Conservation (phyloP, 2,329 filamentous ascomycete species). For the Blastomyces percursus region DNA sequence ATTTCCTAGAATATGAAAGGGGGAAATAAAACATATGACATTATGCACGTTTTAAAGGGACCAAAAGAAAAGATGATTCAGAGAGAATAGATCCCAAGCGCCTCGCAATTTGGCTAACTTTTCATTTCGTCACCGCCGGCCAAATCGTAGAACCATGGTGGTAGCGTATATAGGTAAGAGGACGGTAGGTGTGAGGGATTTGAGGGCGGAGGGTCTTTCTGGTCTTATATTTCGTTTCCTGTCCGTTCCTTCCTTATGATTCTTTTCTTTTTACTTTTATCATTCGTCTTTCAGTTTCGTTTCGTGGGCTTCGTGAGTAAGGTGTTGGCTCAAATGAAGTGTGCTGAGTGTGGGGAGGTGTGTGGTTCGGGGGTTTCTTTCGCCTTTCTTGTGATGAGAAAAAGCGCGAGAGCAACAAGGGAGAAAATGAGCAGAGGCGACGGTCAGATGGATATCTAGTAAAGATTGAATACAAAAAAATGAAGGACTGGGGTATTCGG, state of each 20-base stretch:
- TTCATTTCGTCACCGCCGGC: background rate
- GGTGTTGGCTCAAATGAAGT: background rate
- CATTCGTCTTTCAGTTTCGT: background rate
- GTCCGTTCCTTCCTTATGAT: too few species aligned
- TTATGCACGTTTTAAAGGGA: conserved; percentile 2
- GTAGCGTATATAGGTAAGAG: background rate
- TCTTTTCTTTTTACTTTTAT: background rate
- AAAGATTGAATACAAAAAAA: background rate
- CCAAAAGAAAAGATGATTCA: background rate
- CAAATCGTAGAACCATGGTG: background rate
- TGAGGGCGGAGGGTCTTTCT: too few species aligned
- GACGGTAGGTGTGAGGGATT: background rate
- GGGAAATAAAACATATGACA: background rate
- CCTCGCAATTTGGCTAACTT: background rate
- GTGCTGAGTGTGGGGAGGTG: background rate
- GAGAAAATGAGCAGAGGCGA: background rate
- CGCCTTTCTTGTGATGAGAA: background rate
- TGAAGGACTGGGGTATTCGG: background rate
- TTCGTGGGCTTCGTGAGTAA: conserved; percentile 3
- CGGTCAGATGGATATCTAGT: background rate
- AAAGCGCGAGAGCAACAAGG: background rate
- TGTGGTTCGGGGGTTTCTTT: background rate
- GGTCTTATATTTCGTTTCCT: background rate
- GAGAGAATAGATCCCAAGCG: background rate
- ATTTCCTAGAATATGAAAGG: background rate